Percentiles rank a stretch among this genome's conserved stretches.
These are phyloP conservation scores for Rhododendron ovatum DNA, from an alignment of 148 eudicot species.

Conservation along the genomic window DNA sequence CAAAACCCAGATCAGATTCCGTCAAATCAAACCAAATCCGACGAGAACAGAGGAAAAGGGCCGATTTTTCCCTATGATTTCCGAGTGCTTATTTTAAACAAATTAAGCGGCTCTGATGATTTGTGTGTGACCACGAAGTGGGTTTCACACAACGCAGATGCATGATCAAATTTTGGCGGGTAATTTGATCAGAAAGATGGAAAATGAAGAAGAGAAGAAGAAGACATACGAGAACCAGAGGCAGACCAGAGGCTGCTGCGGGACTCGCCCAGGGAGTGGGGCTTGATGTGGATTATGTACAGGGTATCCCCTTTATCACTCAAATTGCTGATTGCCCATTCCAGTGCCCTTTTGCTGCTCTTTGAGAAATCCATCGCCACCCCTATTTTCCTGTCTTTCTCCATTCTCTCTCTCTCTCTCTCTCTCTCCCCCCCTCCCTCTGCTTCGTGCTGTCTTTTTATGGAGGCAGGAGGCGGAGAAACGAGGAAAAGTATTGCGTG, in stretches of 20 bases:
- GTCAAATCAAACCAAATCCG: not conserved
- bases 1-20: not conserved
- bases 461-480: not conserved
- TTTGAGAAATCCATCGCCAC: conserved; percentile 55
- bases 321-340: conserved; percentile 82
- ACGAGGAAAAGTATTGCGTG: not conserved
- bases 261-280: conserved; percentile 43
- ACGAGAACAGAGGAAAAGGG: not conserved
- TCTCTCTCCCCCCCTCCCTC: not conserved
- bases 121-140: too few relatives aligned
- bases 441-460: not conserved
- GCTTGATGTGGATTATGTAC: conserved; percentile 57
- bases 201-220: not conserved
- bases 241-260: conserved; percentile 52
- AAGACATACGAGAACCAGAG: conserved; percentile 70
- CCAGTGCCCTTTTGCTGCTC: conserved; percentile 78
- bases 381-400: conserved; percentile 36
- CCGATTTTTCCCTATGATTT: not conserved
- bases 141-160: too few relatives aligned
- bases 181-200: too few relatives aligned
- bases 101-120: too few relatives aligned
- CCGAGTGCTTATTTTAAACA: too few relatives aligned
- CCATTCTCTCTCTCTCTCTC: conserved; percentile 23
- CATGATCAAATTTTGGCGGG: too few relatives aligned
- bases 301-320: conserved; percentile 71